These are phyloP conservation scores for Microascus cirrosus DNA, from an alignment of 2,329 filamentous ascomycete species.

Conservation along the genomic window DNA sequence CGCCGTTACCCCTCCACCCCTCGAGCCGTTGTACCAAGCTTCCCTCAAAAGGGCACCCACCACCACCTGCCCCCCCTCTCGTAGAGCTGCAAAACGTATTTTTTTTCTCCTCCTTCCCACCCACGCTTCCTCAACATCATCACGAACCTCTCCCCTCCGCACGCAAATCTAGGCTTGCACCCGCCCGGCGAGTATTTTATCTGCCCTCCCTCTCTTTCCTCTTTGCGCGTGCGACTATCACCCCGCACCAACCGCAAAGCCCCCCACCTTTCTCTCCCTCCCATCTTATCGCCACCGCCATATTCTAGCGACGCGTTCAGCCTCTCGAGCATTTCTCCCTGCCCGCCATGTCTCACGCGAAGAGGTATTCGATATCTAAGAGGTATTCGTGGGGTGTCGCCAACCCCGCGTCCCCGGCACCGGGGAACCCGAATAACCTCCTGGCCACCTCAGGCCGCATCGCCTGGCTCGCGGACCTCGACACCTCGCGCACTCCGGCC, in stretches of 20 bases:
- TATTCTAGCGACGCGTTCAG: not conserved
- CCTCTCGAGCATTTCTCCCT: not conserved
- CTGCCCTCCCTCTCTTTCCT: not conserved
- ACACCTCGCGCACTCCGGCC: slow-evolving; percentile 78
- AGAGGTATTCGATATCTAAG: slow-evolving; percentile 5
- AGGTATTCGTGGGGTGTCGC: slow-evolving; percentile 3
- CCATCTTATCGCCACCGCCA: not conserved
- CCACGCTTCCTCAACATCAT: not conserved
- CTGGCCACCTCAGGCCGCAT: slow-evolving; percentile 22
- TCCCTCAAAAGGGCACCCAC: not conserved
- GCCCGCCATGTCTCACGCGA: slow-evolving; percentile 2
- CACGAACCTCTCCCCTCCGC: not conserved
- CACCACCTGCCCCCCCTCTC: not conserved
- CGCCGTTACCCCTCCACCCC: not conserved
- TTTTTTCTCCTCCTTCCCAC: not conserved
- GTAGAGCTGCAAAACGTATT: not conserved
- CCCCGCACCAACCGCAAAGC: not conserved
- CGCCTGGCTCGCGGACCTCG: slow-evolving; percentile 58
- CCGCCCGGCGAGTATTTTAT: not conserved
- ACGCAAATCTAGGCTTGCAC: not conserved
- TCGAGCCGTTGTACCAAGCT: not conserved
- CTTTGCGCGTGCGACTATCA: not conserved
- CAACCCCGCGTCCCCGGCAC: not conserved
- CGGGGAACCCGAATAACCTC: slow-evolving; percentile 1
- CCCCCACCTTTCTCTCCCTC: not conserved